These are phyloP conservation scores for Aspergillus egyptiacus DNA, from an alignment of 495 filamentous ascomycete genomes.

Conservation along the genomic window DNA sequence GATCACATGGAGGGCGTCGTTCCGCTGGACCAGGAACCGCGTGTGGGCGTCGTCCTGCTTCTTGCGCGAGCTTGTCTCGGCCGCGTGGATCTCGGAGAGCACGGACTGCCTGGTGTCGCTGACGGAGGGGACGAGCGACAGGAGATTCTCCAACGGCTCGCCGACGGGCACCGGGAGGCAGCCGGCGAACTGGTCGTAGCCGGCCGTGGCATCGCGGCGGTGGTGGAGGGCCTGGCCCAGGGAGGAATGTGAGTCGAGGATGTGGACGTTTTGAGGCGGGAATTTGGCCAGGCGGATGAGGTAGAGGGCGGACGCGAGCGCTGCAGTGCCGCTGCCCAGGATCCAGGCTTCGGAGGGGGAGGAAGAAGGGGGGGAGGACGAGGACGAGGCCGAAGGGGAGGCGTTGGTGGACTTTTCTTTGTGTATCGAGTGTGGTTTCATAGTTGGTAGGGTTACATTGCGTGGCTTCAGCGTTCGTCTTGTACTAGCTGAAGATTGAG, in stretches of 20 bases:
- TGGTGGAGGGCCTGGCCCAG: background rate
- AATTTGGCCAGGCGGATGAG: background rate
- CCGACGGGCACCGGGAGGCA: constrained; percentile 2
- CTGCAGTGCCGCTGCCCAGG: constrained; percentile 1
- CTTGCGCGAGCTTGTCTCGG: background rate
- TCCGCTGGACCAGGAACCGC: background rate
- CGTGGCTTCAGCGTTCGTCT: too few relatives aligned
- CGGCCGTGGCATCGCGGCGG: background rate
- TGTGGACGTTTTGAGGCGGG: background rate
- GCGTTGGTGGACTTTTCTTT: background rate
- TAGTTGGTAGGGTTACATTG: too few relatives aligned
- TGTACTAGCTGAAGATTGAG: too few relatives aligned
- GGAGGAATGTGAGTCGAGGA: background rate
- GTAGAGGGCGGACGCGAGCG: constrained; percentile 3
- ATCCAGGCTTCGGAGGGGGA: constrained; percentile 11
- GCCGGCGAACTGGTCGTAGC: constrained; percentile 4
- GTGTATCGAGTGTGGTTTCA: background rate
- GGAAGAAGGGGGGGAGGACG: too few relatives aligned
- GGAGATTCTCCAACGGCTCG: background rate
- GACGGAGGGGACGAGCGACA: background rate
- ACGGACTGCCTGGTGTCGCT: background rate
- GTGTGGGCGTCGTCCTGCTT: background rate
- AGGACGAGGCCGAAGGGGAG: too few relatives aligned
- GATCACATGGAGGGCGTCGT: background rate
- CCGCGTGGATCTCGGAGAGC: background rate